Evolutionary conservation across 257 asterid genomes (phyloP), one percentile per base, ranked within the genome.

Genomic region (Haberlea rhodopensis): DNA sequence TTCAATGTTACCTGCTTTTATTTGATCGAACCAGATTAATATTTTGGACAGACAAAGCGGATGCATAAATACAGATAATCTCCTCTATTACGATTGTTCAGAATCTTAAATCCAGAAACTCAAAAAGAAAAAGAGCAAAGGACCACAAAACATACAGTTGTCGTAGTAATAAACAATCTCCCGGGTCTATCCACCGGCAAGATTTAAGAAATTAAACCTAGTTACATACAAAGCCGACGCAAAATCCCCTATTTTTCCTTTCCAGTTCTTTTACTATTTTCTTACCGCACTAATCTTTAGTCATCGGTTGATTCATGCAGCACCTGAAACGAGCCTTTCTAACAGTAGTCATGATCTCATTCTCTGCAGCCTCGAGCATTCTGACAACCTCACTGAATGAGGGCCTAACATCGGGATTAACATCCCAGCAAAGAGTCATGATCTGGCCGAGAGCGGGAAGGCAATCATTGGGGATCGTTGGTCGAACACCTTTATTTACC

Each of bases 261-360:
- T 66, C 66, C 70, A 59, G 62, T 73, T 76, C 71, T 73, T n/a
- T 69, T 63, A 57, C 70, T 63, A 13, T 60, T 70, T 70, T 71
- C 68, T 63, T 67, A 46, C 57, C 19, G 66, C 68, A 62, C 82
- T 86, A 92, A 75, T 92, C 96, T 23, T 72, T 75, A 56, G 96
- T 89, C 91, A 85, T 92, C 0, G 98, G 97, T 32, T 78, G 90
- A 55, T 86, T 87, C 45, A 87, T 82, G 83, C 99, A 92, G 89
- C 99, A 92, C 85, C 99, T 82, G 87, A 92, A 92, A 67, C 97
- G 99, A 26, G 99, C 99, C 71, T 87, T 92, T 59, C 99, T 80
- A 58, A 87, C 97, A 0, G 81, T 85, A 0, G 96, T 89, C 95
- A 89, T 71, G 59, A 92, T 81, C 85, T 89, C 91, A 1, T 82